Base-by-base conservation (phyloP, 768 basidiomycete species). In the Tulasnella sp. region DNA sequence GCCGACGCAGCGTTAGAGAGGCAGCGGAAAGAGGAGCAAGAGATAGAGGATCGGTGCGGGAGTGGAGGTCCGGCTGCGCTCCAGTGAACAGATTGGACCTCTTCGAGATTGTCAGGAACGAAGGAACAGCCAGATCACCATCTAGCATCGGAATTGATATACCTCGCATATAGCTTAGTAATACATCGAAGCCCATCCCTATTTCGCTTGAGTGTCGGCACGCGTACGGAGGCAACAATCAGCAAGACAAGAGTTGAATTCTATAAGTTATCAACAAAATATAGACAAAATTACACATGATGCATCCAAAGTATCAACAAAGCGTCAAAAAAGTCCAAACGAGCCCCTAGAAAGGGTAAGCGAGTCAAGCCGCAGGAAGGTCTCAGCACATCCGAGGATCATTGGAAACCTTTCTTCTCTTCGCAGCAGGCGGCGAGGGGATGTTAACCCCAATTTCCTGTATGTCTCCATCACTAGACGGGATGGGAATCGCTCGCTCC, bases 41-140 rank as follows among this genome's bases (percentile, higher is more conserved):
- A 90, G 74, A 78, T 91, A 19, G 90, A 91, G 77, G 81, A 86
- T 59, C 86, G 85, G 69, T 91, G 90, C 79, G 90, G 90, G 32
- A 91, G 76, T 36, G 71, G 40, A 35, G 69, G 69, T 29, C 69
- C 42, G 3, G 69, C 69, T 2, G 69, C 69, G 35, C 35, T 70
- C 14, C n/a, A 62, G 35, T 70, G 37, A 70, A 19, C n/a, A 19
- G n/a, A 19, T 5, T 47, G 4, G 6, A 7, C 44, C 26, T n/a
- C n/a, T 12, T 44, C 42, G 12, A 17, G 22, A 12, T 2, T 4
- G 52, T 29, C 52, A 5, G 9, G 11, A 22, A 1, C n/a, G 1
- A 29, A 12, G 14, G 26, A 29, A 29, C 9, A 29, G 22, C 9
- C 22, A 12, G 5, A 2, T 9, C 0, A 12, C 14, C 52, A 2